phyloP scores from a whole-genome alignment of 139 green algal species.

The Chlorella sp. region DNA sequence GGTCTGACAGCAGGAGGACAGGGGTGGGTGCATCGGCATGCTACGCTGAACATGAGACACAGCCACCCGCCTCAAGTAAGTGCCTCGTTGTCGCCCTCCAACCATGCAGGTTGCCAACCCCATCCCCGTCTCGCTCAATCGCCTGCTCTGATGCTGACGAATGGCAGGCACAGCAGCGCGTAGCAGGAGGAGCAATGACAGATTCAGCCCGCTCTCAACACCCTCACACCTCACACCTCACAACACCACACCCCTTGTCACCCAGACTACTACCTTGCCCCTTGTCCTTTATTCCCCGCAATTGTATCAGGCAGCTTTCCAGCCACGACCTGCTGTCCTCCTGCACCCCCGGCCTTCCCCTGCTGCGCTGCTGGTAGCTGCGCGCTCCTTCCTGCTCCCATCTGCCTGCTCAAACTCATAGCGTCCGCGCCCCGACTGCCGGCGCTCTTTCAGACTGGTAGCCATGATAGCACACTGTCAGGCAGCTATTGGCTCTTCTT shows the following conservation, averaged over 20 bases:
- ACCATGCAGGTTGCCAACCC: constrained; percentile 8
- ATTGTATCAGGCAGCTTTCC: background rate
- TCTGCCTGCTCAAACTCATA: too few relatives aligned
- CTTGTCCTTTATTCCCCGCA: too few relatives aligned
- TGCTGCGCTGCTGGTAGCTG: background rate
- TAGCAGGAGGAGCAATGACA: background rate
- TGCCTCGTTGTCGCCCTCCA: background rate
- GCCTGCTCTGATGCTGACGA: background rate
- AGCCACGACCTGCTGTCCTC: background rate
- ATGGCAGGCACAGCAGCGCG: background rate
- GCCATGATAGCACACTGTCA: background rate
- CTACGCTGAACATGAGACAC: background rate
- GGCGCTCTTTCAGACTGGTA: background rate
- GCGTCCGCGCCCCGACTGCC: background rate
- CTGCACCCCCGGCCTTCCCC: background rate
- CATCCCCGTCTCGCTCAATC: constrained; percentile 23
- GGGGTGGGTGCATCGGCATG: too few relatives aligned
- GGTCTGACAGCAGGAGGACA: too few relatives aligned
- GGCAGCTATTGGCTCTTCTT: background rate
- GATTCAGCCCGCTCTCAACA: background rate
- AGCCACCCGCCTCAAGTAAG: background rate
- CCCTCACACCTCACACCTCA: background rate
- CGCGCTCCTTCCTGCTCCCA: background rate
- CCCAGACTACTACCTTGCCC: background rate
- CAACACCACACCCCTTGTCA: background rate